These are phyloP conservation scores for Citrus unshiu DNA, from an alignment of 345 rosid genomes.

Conservation along the genomic window DNA sequence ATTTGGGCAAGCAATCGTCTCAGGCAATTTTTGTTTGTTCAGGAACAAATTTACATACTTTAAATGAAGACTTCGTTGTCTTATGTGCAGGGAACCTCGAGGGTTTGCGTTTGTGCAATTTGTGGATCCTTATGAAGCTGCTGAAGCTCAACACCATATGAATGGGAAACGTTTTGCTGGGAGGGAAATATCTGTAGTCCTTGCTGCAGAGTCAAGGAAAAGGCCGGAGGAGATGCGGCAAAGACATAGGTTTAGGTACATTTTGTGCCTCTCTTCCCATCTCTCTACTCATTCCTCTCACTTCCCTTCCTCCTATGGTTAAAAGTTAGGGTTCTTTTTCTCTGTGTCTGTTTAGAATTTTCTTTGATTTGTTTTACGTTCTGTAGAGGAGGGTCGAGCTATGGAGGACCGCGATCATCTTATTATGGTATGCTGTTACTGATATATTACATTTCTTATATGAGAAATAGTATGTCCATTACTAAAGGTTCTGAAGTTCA, in stretches of 20 bases:
- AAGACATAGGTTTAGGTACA: constrained; percentile 60
- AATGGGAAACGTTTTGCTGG: constrained; percentile 81
- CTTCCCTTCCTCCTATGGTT: background rate
- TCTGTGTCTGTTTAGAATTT: background rate
- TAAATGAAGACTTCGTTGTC: constrained; percentile 20
- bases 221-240: constrained; percentile 98
- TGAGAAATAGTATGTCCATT: background rate
- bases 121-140: constrained; percentile 84
- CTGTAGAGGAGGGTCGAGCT: constrained; percentile 62
- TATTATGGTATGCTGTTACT: constrained; percentile 53
- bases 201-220: constrained; percentile 91
- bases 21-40: constrained; percentile 11
- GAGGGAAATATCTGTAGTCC: constrained; percentile 83
- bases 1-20: constrained; percentile 1
- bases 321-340: background rate
- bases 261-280: background rate
- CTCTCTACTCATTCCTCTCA: background rate
- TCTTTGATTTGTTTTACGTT: constrained; percentile 14
- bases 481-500: background rate
- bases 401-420: constrained; percentile 56
- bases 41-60: constrained; percentile 3
- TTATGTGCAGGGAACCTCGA: constrained; percentile 69
- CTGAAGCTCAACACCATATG: constrained; percentile 89
- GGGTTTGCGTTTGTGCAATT: constrained; percentile 99
- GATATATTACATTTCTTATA: background rate